Evolutionary conservation across 805 yeast genomes (phyloP), one percentile per base, ranked within the genome.

Genomic region (Millerozyma miso): DNA sequence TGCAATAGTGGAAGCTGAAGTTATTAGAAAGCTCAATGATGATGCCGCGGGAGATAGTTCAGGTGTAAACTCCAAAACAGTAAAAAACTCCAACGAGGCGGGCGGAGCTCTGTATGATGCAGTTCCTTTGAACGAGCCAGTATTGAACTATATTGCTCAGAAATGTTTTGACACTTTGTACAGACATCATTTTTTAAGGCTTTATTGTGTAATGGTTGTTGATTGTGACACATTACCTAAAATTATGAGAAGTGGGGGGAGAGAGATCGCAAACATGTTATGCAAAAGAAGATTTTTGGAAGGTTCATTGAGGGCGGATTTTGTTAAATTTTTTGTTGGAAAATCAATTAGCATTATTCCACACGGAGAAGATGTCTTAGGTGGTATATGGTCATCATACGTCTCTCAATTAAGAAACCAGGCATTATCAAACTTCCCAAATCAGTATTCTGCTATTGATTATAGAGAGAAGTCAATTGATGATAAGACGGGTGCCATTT

Each of bases 181-280:
- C 50, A 61, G 59, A 35, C 60, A 62, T 31, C 97, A 93, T 57
- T 77, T 77, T 45, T 81, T 93, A 38, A 74, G 93, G 26, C 79
- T 90, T 1, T 85, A 83, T 56, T 89, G 97, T 60, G 82, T 90
- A 2, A 56, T 88, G 47, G 82, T 90, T 2, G 84, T 91, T 1
- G 84, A 88, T 19, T 83, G 86, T 18, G 87, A 87, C 44, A 73
- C 89, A 0, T 68, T 93, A 19, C 97, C 99, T 3, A 78, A 96
- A 56, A 83, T 95, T 26, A 71, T 81, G 55, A 71, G 93, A 51
- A 81, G 87, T 60, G 96, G 96, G 17, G 83, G 97, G 6, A 73
- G 88, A 16, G 98, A 93, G 53, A 85, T 93, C 48, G 98, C 98
- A 0, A 93, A 90, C 52, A 87, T 81, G 85, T 75, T 81, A 54